Evolutionary conservation across 2,329 filamentous ascomycete species (phyloP).

Genomic region (Neocatenulostroma microsporum): DNA sequence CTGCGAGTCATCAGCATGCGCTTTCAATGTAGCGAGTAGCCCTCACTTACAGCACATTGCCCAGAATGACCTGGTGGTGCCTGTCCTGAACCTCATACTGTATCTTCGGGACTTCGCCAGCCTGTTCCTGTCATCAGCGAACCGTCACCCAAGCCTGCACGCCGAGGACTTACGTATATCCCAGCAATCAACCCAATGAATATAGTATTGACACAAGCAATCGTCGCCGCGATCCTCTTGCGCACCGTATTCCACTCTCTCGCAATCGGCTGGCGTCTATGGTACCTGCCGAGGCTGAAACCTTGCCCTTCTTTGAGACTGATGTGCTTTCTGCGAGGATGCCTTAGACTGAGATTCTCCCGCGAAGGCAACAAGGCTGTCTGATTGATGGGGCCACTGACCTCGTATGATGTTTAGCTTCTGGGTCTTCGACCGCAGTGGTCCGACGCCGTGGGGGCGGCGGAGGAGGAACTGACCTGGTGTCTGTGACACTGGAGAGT

Average conservation of each 20-base stretch:
- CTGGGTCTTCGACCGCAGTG: too few relatives aligned
- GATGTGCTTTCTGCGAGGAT: constrained; percentile 29
- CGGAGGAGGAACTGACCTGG: constrained; percentile 13
- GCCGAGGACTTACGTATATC: constrained; percentile 49
- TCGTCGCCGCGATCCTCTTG: constrained; percentile 60
- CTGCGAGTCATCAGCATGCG: constrained; percentile 20
- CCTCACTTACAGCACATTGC: constrained; percentile 54
- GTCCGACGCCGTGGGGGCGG: too few relatives aligned
- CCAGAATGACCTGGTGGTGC: constrained; percentile 59
- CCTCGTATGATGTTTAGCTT: constrained; percentile 7
- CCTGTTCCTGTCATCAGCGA: constrained; percentile 27
- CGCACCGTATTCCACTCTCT: constrained; percentile 61
- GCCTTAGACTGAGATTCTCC: constrained; percentile 20
- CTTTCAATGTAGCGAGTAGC: too few relatives aligned
- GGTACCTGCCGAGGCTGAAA: constrained; percentile 37
- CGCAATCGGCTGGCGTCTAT: constrained; percentile 58
- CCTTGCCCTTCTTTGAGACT: constrained; percentile 29
- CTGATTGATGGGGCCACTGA: constrained; percentile 10
- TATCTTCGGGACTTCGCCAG: constrained; percentile 69
- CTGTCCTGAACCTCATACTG: constrained; percentile 68
- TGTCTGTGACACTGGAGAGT: constrained; percentile 9
- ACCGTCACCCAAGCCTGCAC: background rate
- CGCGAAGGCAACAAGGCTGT: constrained; percentile 6
- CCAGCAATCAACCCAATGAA: constrained; percentile 63
- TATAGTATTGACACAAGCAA: constrained; percentile 66